Base-by-base conservation (phyloP, 169 alveolate species). In the Toxoplasma gondii region DNA sequence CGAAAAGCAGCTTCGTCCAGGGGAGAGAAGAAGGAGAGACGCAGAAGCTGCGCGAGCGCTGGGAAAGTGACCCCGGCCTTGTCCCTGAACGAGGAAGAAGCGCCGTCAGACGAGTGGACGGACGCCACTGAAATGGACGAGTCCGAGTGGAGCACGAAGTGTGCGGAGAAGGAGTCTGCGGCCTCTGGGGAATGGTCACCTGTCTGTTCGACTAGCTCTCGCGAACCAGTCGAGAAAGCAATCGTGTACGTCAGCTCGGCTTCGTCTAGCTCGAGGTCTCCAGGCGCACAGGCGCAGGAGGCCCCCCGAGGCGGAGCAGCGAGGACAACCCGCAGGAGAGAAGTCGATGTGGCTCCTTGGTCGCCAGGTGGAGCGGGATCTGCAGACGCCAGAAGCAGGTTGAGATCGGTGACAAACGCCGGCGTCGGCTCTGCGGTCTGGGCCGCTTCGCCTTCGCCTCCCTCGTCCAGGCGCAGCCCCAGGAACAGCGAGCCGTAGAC, bases 141-240 rank as follows among this genome's bases (percentile, higher is more conserved):
- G n/a, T 82, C 90, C 5, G 90, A 64, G 41, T 82, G 90, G 44
- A 82, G 90, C 38, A 31, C 38, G 34, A 82, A 78, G 39, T n/a
- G 45, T 2, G 86, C 12, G 44, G 86, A 7, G 86, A 69, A 34
- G n/a, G 34, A 4, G 5, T 29, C 34, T 7, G 82, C 43, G 82
- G 82, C 34, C 34, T 31, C 34, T 7, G 38, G 16, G 82, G 38
- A 17, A 34, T 2, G n/a, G 43, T 69, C 78, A 22, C 78, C 58
- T 49, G 58, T 78, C 19, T 38, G 19, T 78, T n/a, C 12, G 22
- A 17, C 86, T 64, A 17, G 78, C 44, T 78, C 22, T n/a, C 86
- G 45, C 86, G 67, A 29, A 41, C 36, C 17, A 36, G 90, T 1
- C 1, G 64, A 82, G 67, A 82, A 82, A 31, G 38, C 27, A 67